Conservation (phyloP, 2,329 filamentous ascomycete genomes). For the Trichoderma koningii region DNA sequence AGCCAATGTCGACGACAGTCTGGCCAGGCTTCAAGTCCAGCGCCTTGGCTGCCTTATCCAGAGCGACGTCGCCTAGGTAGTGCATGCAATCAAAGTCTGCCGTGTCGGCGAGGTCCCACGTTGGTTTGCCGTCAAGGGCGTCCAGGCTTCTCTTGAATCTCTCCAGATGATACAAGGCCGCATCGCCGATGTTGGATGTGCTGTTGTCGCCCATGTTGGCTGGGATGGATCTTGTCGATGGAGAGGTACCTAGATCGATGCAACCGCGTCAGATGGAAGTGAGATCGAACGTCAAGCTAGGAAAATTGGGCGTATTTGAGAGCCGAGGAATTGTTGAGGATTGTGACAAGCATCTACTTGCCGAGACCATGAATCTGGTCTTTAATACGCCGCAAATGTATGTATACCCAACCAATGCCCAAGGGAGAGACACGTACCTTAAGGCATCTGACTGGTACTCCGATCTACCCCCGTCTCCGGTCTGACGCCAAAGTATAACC, state of each 20-base stretch:
- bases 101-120: constrained; percentile 14
- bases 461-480: too few species aligned
- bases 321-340: too few species aligned
- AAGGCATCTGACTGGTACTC: too few species aligned
- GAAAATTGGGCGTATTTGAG: too few species aligned
- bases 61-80: constrained; percentile 2
- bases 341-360: too few species aligned
- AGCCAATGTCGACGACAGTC: constrained; percentile 8
- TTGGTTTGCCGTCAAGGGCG: background rate
- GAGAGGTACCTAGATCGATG: background rate
- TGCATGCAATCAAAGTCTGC: constrained; percentile 20
- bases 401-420: too few species aligned
- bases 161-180: constrained; percentile 6
- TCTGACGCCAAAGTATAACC: too few species aligned
- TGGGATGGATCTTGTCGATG: background rate
- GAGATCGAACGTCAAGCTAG: too few species aligned
- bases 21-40: background rate
- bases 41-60: background rate
- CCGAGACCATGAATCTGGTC: too few species aligned
- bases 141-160: background rate
- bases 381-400: too few species aligned
- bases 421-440: too few species aligned
- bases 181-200: background rate
- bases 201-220: background rate
- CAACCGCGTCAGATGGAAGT: too few species aligned